A percentile compares a stretch with the other conserved stretches of the same genome.
Conservation (phyloP, 2,329 filamentous ascomycete genomes). For the Pyrenochaeta sp. region DNA sequence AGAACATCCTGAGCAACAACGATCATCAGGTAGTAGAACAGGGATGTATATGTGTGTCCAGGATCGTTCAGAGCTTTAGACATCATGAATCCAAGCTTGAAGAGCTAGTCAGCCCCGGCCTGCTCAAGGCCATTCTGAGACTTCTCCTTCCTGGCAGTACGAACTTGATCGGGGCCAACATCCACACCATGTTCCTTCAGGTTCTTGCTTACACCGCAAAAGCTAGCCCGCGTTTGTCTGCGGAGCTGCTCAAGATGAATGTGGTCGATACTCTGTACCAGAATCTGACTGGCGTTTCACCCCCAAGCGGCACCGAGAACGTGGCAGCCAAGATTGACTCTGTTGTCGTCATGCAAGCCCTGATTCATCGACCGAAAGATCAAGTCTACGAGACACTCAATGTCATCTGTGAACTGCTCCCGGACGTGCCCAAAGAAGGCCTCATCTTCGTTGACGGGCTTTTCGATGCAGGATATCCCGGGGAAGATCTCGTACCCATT, state of each 20-base stretch:
- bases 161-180: slow-evolving; percentile 90
- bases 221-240: slow-evolving; percentile 84
- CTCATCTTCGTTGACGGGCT: slow-evolving; percentile 61
- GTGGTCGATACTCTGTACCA: slow-evolving; percentile 98
- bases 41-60: slow-evolving; percentile 91
- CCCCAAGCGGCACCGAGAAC: slow-evolving; percentile 78
- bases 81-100: slow-evolving; percentile 87
- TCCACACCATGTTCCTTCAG: slow-evolving; percentile 94
- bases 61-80: slow-evolving; percentile 97
- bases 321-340: slow-evolving; percentile 89
- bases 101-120: slow-evolving; percentile 85
- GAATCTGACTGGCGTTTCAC: slow-evolving; percentile 93
- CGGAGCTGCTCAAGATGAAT: slow-evolving; percentile 93
- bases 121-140: slow-evolving; percentile 84
- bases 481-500: slow-evolving; percentile 53
- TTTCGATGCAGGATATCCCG: slow-evolving; percentile 58
- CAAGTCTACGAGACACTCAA: slow-evolving; percentile 98
- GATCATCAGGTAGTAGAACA: slow-evolving; percentile 98
- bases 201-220: slow-evolving; percentile 90
- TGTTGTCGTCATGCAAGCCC: slow-evolving; percentile 96
- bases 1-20: slow-evolving; percentile 87
- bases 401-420: slow-evolving; percentile 93
- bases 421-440: slow-evolving; percentile 69
- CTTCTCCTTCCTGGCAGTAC: slow-evolving; percentile 92
- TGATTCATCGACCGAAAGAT: slow-evolving; percentile 93